A percentile compares a stretch with the other conserved stretches of the same genome.
Evolutionary conservation across 805 yeast genomes (phyloP).

Genomic region (Metschnikowia shivogae): DNA sequence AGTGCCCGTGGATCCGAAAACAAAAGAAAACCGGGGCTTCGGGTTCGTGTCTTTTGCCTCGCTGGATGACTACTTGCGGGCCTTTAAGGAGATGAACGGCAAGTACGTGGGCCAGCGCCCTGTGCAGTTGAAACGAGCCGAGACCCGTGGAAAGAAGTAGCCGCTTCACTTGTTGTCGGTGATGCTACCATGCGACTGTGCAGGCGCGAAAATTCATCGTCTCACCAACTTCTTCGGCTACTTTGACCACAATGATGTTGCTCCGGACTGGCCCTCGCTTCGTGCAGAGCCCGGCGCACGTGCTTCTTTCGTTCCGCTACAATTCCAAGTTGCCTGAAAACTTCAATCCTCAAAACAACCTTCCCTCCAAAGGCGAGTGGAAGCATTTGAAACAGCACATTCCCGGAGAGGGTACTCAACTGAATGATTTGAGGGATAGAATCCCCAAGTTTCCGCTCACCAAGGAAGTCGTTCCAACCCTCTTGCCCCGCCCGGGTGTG

Average conservation of each 20-base stretch:
- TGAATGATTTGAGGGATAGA: constrained; percentile 50
- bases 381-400: constrained; percentile 43
- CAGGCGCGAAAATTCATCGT: constrained; percentile 2
- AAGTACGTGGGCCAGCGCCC: constrained; percentile 75
- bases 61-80: constrained; percentile 62
- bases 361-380: constrained; percentile 40
- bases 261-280: background rate
- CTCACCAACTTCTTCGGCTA: background rate
- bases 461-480: constrained; percentile 59
- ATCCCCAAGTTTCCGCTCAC: constrained; percentile 64
- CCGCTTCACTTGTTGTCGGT: too few relatives aligned
- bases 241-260: background rate
- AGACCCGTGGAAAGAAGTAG: constrained; percentile 20
- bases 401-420: constrained; percentile 49
- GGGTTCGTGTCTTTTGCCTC: constrained; percentile 70
- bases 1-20: constrained; percentile 50
- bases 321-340: constrained; percentile 30
- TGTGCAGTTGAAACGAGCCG: constrained; percentile 63
- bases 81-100: constrained; percentile 74
- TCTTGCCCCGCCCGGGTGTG: constrained; percentile 72
- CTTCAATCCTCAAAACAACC: constrained; percentile 26
- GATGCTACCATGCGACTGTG: background rate
- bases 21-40: constrained; percentile 56
- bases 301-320: constrained; percentile 6
- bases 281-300: background rate